Base-by-base conservation (phyloP, 1,284 basidiomycete genomes). In the Athelia sp. region DNA sequence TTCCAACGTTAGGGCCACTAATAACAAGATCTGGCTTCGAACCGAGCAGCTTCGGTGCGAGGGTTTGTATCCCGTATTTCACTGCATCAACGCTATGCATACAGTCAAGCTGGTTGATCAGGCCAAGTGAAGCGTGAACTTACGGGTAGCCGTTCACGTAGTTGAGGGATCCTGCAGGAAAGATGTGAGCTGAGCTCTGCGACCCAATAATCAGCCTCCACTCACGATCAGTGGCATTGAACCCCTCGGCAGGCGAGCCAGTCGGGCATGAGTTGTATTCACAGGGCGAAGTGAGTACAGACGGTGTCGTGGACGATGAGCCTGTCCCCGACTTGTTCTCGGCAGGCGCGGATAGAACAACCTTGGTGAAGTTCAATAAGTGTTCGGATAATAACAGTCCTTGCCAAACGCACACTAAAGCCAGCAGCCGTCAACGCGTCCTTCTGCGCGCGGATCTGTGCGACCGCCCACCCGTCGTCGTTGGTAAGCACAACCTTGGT, bases 1-100 rank as follows among this genome's bases (percentile, higher is more conserved):
- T 70, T 45, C 76, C 76, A 11, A 79, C 68, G 56, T 81, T 80
- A 0, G 72, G 71, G 0, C 78, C 79, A 52, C 71, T 70, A 11
- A 82, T 66, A 3, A 79, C 70, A 29, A 82, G 65, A 48, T 79
- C 77, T 0, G 78, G 78, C n/a, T 56, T 53, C 15, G 57, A 53
- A 8, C 68, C n/a, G 52, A 76, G 74, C 54, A 73, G 69, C 45
- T 68, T 57, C 0, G 75, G 73, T 3, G 73, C 63, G 10, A 78
- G 61, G 0, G 70, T 74, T 54, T 78, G 69, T 19, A 79, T 73
- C 0, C 76, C 78, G 55, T 66, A 73, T 10, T 63, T 59, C 3
- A 70, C 74, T 1, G 76, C 58, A 52, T 76, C 74, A 3, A 74
- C 76, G 1, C 62, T 62, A 42, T n/a, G 19, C 23, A 44, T 22